Base-by-base conservation (phyloP, 768 basidiomycete genomes). In the Suillus subluteus region DNA sequence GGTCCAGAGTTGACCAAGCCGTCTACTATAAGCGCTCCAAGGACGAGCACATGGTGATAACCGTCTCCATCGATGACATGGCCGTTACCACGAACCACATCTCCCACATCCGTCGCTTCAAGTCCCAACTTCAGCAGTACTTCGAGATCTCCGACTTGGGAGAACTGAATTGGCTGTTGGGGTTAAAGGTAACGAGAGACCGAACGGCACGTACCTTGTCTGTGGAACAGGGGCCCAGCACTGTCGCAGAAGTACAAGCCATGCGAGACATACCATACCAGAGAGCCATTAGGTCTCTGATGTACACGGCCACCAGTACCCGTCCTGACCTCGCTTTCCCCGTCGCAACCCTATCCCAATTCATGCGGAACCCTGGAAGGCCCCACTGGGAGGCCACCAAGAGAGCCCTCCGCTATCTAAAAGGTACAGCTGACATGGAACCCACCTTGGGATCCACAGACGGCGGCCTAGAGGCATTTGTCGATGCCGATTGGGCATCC, bases 321-420 rank as follows among this genome's bases (percentile, higher is more conserved):
- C 65, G 69, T 0, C 81, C 80, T 2, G 78, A 82, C 58, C 79
- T 81, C 32, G 61, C 74, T 0, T 79, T 72, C 59, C 67, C 80
- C 0, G 73, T 80, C 0, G 21, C 38, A 0, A 32, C 52, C 1
- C 58, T 65, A 6, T 40, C 65, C 1, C 26, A 43, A 11, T 61
- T 65, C 35, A 65, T 44, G 23, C 0, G 21, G 0, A 48, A 48
- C 21, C 46, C 65, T 3, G 65, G 58, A 18, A 11, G 8, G 0
- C 8, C 40, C 2, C 65, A 64, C 26, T 64, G 63, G 63, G 63
- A 64, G 26, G 44, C 46, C 6, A 41, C n/a, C 16, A 64, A 64
- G 58, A 43, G 69, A 0, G 65, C 75, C n/a, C 54, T 68, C n/a
- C n/a, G 52, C 16, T 69, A 70, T 30, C 61, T 70, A 15, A 67